phyloP scores from a whole-genome alignment of 306 rosid species.

The Glycine tomentella region DNA sequence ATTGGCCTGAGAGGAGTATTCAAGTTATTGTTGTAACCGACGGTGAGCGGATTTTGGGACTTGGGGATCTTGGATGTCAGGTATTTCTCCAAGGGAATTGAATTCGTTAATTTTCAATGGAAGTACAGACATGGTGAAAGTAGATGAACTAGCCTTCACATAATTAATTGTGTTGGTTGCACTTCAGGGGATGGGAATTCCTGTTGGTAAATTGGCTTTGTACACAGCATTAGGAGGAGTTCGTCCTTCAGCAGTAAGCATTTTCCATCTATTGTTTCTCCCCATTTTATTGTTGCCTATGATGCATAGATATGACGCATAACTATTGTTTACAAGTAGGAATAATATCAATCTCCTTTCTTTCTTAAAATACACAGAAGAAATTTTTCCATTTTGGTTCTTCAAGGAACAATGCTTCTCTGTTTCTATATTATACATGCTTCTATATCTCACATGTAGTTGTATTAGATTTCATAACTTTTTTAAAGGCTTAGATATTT shows the following conservation, averaged over 20 bases:
- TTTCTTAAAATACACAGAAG: not conserved
- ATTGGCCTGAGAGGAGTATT: conserved; percentile 90
- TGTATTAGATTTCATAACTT: no score
- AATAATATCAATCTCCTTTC: no score
- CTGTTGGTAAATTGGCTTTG: conserved; percentile 93
- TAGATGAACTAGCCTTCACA: conserved; percentile 41
- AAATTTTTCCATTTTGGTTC: no score
- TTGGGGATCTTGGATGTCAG: conserved; percentile 99
- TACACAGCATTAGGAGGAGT: conserved; percentile 94
- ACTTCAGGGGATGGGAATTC: conserved; percentile 98
- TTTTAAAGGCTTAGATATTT: no score
- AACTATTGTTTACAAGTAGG: no score
- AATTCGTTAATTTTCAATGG: conserved; percentile 37
- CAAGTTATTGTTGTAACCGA: conserved; percentile 96
- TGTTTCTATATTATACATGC: no score
- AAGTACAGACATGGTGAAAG: conserved; percentile 21
- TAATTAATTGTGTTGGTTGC: conserved; percentile 44
- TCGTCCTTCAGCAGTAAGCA: conserved; percentile 93
- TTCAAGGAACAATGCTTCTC: not conserved
- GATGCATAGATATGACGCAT: no score
- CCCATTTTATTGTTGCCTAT: conserved; percentile 21
- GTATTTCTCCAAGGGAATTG: conserved; percentile 51
- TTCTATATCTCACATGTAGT: no score
- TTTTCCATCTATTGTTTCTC: conserved; percentile 39
- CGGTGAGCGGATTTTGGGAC: conserved; percentile 96